Evolutionary conservation across 2,329 filamentous ascomycete genomes (phyloP).

Genomic region (Colletotrichum salicis): DNA sequence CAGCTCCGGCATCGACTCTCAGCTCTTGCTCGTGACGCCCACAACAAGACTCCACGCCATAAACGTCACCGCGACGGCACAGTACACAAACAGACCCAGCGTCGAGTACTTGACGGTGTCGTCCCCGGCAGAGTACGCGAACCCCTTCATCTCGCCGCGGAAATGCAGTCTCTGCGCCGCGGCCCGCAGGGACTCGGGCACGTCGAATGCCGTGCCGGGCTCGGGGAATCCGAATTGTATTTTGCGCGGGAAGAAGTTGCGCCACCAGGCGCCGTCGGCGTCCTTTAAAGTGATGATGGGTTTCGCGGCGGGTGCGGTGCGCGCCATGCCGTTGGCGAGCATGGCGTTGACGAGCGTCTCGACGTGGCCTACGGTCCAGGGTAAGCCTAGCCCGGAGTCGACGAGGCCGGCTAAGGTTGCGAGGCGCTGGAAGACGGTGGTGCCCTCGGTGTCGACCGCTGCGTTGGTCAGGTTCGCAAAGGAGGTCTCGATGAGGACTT

Average conservation of each 20-base stretch:
- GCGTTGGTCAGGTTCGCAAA: slow-evolving; percentile 20
- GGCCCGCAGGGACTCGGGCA: background rate
- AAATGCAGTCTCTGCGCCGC: background rate
- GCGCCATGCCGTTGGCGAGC: slow-evolving; percentile 14
- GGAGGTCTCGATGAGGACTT: background rate
- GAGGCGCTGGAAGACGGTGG: slow-evolving; percentile 14
- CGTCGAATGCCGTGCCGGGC: background rate
- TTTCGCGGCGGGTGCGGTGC: background rate
- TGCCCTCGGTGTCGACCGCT: background rate
- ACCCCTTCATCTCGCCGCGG: background rate
- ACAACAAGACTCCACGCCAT: background rate
- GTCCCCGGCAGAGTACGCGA: background rate
- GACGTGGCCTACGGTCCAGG: background rate
- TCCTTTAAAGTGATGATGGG: background rate
- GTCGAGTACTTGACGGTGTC: background rate
- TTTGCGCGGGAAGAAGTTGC: slow-evolving; percentile 1
- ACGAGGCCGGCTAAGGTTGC: background rate
- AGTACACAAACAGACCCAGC: slow-evolving; percentile 5
- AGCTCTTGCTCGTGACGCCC: slow-evolving; percentile 6
- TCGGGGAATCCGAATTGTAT: background rate
- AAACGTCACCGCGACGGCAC: background rate
- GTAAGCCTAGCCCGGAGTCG: no score
- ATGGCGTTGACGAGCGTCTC: slow-evolving; percentile 17
- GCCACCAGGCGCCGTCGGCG: slow-evolving; percentile 11
- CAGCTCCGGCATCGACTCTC: slow-evolving; percentile 6